Conservation (phyloP, 306 rosid species). For the Vigna mungo region DNA sequence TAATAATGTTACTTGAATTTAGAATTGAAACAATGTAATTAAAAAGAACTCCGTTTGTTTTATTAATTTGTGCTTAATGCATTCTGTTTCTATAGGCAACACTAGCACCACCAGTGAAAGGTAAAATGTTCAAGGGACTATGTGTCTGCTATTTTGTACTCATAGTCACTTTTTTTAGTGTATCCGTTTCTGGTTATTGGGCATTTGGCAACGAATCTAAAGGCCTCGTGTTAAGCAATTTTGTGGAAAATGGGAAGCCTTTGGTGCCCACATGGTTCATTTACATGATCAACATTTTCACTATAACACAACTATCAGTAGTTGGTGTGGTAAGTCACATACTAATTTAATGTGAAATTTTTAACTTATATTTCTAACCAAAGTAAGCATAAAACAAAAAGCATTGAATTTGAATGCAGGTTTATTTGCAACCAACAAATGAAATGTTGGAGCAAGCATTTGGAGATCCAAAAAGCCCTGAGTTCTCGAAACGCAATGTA, state of each 20-base stretch:
- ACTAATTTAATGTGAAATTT: background rate
- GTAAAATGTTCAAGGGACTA: conserved; percentile 88
- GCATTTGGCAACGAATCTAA: conserved; percentile 76
- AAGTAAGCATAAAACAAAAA: too few species aligned
- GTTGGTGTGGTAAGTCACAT: conserved; percentile 67
- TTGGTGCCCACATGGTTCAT: conserved; percentile 76
- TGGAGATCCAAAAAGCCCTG: conserved; percentile 53
- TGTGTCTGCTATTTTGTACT: conserved; percentile 63
- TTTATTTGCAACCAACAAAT: conserved; percentile 81
- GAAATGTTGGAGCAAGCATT: conserved; percentile 69
- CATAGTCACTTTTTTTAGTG: conserved; percentile 63
- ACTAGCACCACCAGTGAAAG: conserved; percentile 76
- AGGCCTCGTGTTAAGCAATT: conserved; percentile 64
- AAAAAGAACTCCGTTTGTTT: background rate
- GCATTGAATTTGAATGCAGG: conserved; percentile 47
- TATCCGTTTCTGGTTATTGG: conserved; percentile 81
- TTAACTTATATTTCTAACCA: too few species aligned
- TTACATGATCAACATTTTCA: conserved; percentile 69
- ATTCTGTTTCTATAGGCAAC: conserved; percentile 72
- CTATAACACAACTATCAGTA: conserved; percentile 70
- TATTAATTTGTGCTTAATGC: background rate
- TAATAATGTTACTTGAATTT: too few species aligned
- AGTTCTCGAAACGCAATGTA: conserved; percentile 67
- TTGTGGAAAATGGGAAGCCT: conserved; percentile 60
- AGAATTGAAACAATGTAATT: background rate